Evolutionary conservation across 2,329 filamentous ascomycete genomes (phyloP), one percentile per base, ranked within the genome.

Genomic region (Dactylella cylindrospora): DNA sequence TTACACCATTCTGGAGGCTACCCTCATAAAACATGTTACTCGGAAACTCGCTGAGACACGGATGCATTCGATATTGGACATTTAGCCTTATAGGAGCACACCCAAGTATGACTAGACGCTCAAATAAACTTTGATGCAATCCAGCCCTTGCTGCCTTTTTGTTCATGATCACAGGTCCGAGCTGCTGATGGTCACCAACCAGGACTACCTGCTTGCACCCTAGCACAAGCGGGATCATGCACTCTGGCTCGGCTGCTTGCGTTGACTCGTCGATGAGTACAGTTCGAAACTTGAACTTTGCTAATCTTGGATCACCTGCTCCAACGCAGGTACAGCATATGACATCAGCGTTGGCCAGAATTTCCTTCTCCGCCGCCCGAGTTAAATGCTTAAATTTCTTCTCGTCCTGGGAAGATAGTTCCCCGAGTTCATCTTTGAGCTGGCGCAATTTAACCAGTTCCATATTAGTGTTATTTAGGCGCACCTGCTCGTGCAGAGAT

Each of bases 1-100:
- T 95, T 39, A 98, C 88, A 71, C 93, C 93, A 68, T 98, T 98
- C 74, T 98, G 93, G 51, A 98, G 79, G 52, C 89, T 93, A 15
- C 93, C 93, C 70, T 97, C 93, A 74, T 98, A 98, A 74, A 98
- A 98, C 93, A 98, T 97, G 76, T 97, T 97, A 59, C 91, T 97
- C 0, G 93, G 93, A 70, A 98, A 98, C 70, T 95, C 87, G 0
- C 93, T 97, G 33, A 98, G 79, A 71, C 91, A 96, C 20, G 93
- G 93, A 71, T 98, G 93, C 93, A 98, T 98, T 71, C 93, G 91
- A 73, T 98, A 98, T 73, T 98, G 93, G 29, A 95, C 90, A 69
- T 95, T 95, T 50, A 98, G 80, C 47, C 91, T 87, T 68, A 96
- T 96, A 5, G 93, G 93, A 31, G 86, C 84, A 69, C 90, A 86